These are phyloP conservation scores for Cytospora leucostoma DNA, from an alignment of 2,329 filamentous ascomycete species.

Conservation along the genomic window DNA sequence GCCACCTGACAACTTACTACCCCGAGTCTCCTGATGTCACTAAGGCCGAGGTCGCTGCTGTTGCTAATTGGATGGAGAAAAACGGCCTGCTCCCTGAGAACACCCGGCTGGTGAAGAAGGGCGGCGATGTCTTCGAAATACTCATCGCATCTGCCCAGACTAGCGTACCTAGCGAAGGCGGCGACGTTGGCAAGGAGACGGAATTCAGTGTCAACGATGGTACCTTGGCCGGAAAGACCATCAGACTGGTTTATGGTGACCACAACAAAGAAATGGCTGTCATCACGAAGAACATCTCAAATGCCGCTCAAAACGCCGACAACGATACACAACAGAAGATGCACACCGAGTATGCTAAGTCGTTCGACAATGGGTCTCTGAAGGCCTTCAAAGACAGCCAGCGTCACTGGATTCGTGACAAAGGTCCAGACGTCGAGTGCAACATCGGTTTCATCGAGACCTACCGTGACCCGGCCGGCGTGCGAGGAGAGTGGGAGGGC, in stretches of 20 bases:
- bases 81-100: constrained; percentile 75
- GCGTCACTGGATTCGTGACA: constrained; percentile 79
- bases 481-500: constrained; percentile 83
- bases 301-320: constrained; percentile 67
- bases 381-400: constrained; percentile 80
- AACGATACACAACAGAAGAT: constrained; percentile 76
- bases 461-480: constrained; percentile 79
- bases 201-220: constrained; percentile 63
- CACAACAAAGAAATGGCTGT: constrained; percentile 70
- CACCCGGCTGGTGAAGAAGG: constrained; percentile 69
- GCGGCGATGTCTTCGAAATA: constrained; percentile 67
- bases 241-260: constrained; percentile 75
- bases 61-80: constrained; percentile 72
- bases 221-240: constrained; percentile 63
- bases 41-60: constrained; percentile 70
- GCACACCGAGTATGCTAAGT: constrained; percentile 72
- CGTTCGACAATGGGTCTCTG: constrained; percentile 73
- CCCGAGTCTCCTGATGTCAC: constrained; percentile 74
- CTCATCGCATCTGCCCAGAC: constrained; percentile 71
- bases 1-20: constrained; percentile 82
- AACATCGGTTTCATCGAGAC: constrained; percentile 87
- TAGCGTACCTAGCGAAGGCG: constrained; percentile 59
- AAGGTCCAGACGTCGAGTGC: constrained; percentile 76
- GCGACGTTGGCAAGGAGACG: constrained; percentile 68
- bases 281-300: constrained; percentile 66